A percentile compares a stretch with the other conserved stretches of the same genome.
phyloP scores from a whole-genome alignment of 2,329 filamentous ascomycete genomes.

The Botrytis paeoniae region DNA sequence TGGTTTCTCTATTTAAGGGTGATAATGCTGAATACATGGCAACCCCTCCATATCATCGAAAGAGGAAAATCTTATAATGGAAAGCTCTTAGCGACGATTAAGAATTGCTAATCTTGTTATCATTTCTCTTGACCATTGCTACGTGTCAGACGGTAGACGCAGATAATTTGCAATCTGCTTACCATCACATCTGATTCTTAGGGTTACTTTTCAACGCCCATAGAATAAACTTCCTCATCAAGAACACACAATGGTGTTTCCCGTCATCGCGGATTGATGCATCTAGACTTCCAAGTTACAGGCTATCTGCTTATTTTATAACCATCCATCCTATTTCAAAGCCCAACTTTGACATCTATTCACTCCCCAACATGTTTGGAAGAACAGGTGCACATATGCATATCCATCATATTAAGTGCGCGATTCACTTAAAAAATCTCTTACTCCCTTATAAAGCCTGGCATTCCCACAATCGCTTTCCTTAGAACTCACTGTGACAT shows the following conservation, averaged over 20 bases:
- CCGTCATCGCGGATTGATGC: too few relatives aligned
- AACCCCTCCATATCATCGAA: neutral
- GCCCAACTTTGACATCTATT: neutral
- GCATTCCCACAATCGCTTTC: neutral
- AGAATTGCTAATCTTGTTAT: neutral
- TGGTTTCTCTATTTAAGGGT: too few relatives aligned
- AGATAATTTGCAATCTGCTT: neutral
- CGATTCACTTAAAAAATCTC: neutral
- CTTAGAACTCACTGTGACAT: rapidly evolving
- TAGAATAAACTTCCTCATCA: neutral
- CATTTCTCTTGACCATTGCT: neutral
- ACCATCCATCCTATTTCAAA: too few relatives aligned
- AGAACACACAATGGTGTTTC: neutral
- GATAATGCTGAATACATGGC: rapidly evolving
- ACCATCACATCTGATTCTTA: rapidly evolving
- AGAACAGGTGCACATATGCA: rapidly evolving
- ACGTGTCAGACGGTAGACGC: neutral
- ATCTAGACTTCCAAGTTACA: too few relatives aligned
- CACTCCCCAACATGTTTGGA: neutral
- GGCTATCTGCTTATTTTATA: too few relatives aligned
- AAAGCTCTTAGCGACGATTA: rapidly evolving
- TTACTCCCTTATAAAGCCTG: rapidly evolving
- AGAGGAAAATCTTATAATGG: rapidly evolving
- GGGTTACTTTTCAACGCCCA: neutral
- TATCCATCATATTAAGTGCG: neutral